These are phyloP conservation scores for Knufia petricola DNA, from an alignment of 2,329 filamentous ascomycete species.

Conservation along the genomic window DNA sequence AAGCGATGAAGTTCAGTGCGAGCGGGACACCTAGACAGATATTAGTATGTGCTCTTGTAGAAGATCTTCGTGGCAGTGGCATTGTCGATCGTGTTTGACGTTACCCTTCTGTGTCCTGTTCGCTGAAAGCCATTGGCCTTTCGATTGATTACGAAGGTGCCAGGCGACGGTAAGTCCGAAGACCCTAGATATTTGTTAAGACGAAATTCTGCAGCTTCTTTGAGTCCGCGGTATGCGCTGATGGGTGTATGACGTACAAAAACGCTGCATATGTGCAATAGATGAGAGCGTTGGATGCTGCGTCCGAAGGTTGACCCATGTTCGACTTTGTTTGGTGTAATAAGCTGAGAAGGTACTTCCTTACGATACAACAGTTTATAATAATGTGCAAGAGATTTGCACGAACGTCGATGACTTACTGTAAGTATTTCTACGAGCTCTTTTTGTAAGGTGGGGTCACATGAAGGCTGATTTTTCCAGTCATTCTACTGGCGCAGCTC, in stretches of 20 bases:
- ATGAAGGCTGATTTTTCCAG: too few relatives aligned
- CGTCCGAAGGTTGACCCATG: constrained; percentile 66
- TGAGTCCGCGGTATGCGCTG: constrained; percentile 12
- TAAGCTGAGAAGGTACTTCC: too few relatives aligned
- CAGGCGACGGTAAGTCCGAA: constrained; percentile 52
- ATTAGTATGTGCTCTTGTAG: neutral
- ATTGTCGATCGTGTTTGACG: constrained; percentile 23
- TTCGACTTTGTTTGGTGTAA: neutral
- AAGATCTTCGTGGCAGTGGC: neutral
- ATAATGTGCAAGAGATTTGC: too few relatives aligned
- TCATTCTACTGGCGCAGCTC: too few relatives aligned
- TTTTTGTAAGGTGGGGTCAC: too few relatives aligned
- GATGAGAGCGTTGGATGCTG: constrained; percentile 74
- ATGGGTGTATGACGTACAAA: constrained; percentile 46
- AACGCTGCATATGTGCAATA: constrained; percentile 71
- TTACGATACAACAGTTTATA: too few relatives aligned
- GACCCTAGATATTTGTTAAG: constrained; percentile 41
- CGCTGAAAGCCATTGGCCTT: constrained; percentile 61
- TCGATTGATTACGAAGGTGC: constrained; percentile 52
- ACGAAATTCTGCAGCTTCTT: neutral
- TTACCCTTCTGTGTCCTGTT: constrained; percentile 80
- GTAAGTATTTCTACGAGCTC: too few relatives aligned
- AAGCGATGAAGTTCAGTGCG: constrained; percentile 82
- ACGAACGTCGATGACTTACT: too few relatives aligned
- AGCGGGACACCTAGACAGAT: constrained; percentile 59